Evolutionary conservation across 108 stramenopile species (phyloP), one percentile per base, ranked within the genome.

Genomic region (Aurantiochytrium sp.): DNA sequence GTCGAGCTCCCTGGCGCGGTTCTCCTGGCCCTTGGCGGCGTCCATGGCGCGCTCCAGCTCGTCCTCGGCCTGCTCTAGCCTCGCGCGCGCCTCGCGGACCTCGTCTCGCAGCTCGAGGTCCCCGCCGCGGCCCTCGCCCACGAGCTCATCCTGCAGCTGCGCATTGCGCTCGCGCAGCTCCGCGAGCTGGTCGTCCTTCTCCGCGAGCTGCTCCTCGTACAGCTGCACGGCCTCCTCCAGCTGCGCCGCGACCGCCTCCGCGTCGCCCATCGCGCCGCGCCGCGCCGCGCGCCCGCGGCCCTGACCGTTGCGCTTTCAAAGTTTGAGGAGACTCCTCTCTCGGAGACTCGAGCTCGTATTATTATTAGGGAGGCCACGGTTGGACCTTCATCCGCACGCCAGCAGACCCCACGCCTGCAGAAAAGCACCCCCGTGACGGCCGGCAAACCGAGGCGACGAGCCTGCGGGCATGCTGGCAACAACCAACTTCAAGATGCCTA

Each of bases 51-150:
- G 73, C 24, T 81, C 73, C 36, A 41, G 45, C 30, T 81, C 42
- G 24, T 81, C 73, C 24, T 81, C 73, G 10, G 73, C 73, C 73
- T 48, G 39, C 24, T 41, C 73, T 6, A 81, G 45, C 45, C 45
- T 12, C 39, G 73, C 73, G 39, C 73, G 39, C 21, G 32, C 24
- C 73, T 81, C 73, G 2, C 39, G 73, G 3, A 81, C 73, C 45
- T 81, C 73, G 39, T 81, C 73, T 22, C 73, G 73, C 73, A 81
- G 39, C 30, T 81, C 73, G 32, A 81, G 73, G 39, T 81, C 73
- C 12, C 73, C 73, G 12, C 73, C 73, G 42, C 39, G 39, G 42
- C 73, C 73, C 30, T 48, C 73, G 45, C 45, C 73, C 24, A 41
- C 42, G 24, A 81, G 73, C 73, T 81, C 73, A 6, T 41, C 73